A percentile compares a stretch with the other conserved stretches of the same genome.
Evolutionary conservation across 2,329 filamentous ascomycete genomes (phyloP).

Genomic region (Cladobotryum protrusum): DNA sequence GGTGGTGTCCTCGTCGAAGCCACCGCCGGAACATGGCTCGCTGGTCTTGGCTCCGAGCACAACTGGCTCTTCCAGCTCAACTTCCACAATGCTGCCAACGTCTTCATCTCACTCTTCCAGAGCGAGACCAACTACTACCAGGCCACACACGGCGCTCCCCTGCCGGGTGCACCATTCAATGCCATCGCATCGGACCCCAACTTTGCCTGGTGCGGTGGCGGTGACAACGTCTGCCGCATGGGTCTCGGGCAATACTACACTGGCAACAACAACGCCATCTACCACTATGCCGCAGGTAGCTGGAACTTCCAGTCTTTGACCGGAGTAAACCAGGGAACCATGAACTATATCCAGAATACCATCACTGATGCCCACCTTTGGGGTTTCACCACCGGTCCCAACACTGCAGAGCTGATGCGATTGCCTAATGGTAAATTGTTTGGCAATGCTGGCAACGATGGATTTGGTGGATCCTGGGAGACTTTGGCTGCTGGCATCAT

Average conservation of each 20-base stretch:
- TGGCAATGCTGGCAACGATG: constrained; percentile 13
- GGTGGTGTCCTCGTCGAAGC: constrained; percentile 11
- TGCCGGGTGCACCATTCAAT: constrained; percentile 7
- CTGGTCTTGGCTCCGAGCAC: constrained; percentile 10
- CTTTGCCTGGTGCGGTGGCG: constrained; percentile 9
- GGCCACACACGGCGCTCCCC: constrained; percentile 4
- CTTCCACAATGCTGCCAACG: constrained; percentile 9
- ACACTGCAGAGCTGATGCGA: constrained; percentile 10
- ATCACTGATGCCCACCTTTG: constrained; percentile 10
- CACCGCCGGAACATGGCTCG: constrained; percentile 9
- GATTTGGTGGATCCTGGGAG: constrained; percentile 15
- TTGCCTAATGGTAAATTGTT: constrained; percentile 13
- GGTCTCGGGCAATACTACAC: constrained; percentile 10
- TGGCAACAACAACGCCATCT: constrained; percentile 12
- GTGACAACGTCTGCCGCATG: constrained; percentile 8
- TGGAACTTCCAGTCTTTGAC: constrained; percentile 14
- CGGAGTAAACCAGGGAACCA: constrained; percentile 12
- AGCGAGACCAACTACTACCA: constrained; percentile 11
- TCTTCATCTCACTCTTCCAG: constrained; percentile 11
- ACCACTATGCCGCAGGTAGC: constrained; percentile 13
- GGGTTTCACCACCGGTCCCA: constrained; percentile 14
- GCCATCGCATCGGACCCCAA: constrained; percentile 4
- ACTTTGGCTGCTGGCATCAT: constrained; percentile 14
- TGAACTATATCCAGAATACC: constrained; percentile 15
- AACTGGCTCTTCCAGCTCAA: constrained; percentile 11